Evolutionary conservation across 352 stramenopile species (phyloP).

Genomic region (Saprolegnia parasitica): DNA sequence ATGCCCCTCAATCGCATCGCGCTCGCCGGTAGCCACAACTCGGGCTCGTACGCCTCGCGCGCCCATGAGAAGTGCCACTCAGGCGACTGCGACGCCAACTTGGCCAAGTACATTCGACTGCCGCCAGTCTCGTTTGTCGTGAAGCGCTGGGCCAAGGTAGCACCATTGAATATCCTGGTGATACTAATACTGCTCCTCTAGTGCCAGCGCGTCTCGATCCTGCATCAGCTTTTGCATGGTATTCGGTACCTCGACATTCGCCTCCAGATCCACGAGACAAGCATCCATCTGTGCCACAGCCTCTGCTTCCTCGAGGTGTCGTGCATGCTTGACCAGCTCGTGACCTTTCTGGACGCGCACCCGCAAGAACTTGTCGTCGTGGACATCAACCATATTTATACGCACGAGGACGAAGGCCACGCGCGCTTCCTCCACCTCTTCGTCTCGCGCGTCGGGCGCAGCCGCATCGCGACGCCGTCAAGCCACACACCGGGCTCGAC

Average conservation of each 20-base stretch:
- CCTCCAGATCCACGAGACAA: constrained; percentile 8
- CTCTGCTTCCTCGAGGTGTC: constrained; percentile 10
- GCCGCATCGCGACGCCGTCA: not conserved
- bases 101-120: constrained; percentile 11
- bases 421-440: not conserved
- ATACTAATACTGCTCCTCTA: not conserved
- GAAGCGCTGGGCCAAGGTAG: constrained; percentile 20
- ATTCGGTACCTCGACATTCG: constrained; percentile 27
- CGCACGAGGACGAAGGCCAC: not conserved
- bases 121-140: constrained; percentile 20
- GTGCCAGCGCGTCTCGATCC: constrained; percentile 24
- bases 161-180: no score
- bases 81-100: constrained; percentile 15
- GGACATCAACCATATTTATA: constrained; percentile 27
- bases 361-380: constrained; percentile 19
- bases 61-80: constrained; percentile 6
- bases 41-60: constrained; percentile 10
- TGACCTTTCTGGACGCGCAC: constrained; percentile 11
- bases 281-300: constrained; percentile 23
- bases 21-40: constrained; percentile 25
- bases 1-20: constrained; percentile 16
- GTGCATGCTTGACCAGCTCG: constrained; percentile 13
- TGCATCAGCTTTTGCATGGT: constrained; percentile 8
- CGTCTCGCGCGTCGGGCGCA: constrained; percentile 6
- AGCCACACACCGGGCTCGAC: not conserved